Evolutionary conservation across 2,329 filamentous ascomycete genomes (phyloP), one percentile per base, ranked within the genome.

Genomic region (Claviceps maximensis): DNA sequence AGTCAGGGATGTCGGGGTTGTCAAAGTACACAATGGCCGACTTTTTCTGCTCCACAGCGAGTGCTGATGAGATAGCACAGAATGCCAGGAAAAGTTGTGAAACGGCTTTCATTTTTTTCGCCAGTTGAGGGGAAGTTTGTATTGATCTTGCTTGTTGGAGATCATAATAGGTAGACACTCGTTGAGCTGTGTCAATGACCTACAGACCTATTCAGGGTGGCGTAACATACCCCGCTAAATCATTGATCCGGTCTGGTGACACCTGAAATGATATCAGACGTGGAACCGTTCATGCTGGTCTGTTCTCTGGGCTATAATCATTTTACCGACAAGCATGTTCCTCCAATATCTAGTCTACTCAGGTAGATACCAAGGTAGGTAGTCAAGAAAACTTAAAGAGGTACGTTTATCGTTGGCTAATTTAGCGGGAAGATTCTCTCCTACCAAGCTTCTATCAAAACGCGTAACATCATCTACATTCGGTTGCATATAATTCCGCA

Each of bases 11-110:
- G 15, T 82, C 85, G 48, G 80, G 75, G 50, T 82, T 73, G 25
- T 85, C 81, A 64, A 89, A 95, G 63, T 79, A 87, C 62, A 96
- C 76, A 60, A 96, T 83, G 58, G 94, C 81, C 38, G 81, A 79
- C 68, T 88, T 87, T 64, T 83, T 78, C 57, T 74, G 72, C 53
- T 84, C 84, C 61, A 87, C 76, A 56, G 79, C 82, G 55, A 81
- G 66, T 31, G 76, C 74, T 57, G 80, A 74, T 50, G 85, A 71
- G 54, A 82, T 66, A 56, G 80, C 71, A 52, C 83, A 69, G 44
- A 86, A 69, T 50, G 81, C 67, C 52, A 80, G 69, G 57, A 79
- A 64, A 60, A 84, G 62, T 55, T 78, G 64, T 17, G 74, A 58
- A 55, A 72, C 66, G 60, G 83, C 70, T 71, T 79, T 87, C 87